Base-by-base conservation (phyloP, 2,329 filamentous ascomycete genomes). In the Colletotrichum magnum region DNA sequence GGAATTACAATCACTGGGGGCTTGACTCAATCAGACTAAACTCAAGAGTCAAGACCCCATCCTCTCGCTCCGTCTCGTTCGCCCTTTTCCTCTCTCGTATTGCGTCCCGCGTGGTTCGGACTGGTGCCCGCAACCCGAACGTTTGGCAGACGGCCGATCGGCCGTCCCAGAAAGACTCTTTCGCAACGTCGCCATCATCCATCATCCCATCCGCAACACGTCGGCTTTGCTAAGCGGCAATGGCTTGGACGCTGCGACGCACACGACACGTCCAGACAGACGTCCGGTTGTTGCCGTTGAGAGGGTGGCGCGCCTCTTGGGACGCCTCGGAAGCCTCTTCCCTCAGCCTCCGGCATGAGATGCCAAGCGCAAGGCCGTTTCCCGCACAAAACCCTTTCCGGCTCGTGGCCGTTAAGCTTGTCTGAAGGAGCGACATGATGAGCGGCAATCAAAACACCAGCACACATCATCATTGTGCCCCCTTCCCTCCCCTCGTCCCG, bases 401-500 rank as follows among this genome's bases (percentile, higher is more conserved):
- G 41, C 13, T 24, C 16, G 26, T 58, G 28, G 26, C 54, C 43
- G 50, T 68, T 50, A 64, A 64, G 65, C 60, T 64, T 68, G 61
- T 64, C 59, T 59, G 21, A 53, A 41, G 36, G 48, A 56, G 41
- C 24, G 28, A 32, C 15, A 50, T 54, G 54, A 68, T 65, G 65
- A 59, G 60, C 61, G 65, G 28, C 52, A 64, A 64, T 59, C 54
- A 48, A 64, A 64, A 68, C 60, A 59, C 54, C 48, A 54, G 58
- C 58, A 36, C 48, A 45, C 65, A 52, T 63, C 47, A 53, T 36
- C 32, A 26, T 41, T 28, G 47, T 45, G 59, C 59, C 54, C 47
- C 32, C 32, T 10, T 36, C 32, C 32, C 10, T 10, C 32, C 32
- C 32, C 32, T 36, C 32, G 32, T 36, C 32, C 32, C 32, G 9